A percentile compares a stretch with the other conserved stretches of the same genome.
Conservation (phyloP, 2,329 filamentous ascomycete genomes). For the Tolypocladium paradoxum region DNA sequence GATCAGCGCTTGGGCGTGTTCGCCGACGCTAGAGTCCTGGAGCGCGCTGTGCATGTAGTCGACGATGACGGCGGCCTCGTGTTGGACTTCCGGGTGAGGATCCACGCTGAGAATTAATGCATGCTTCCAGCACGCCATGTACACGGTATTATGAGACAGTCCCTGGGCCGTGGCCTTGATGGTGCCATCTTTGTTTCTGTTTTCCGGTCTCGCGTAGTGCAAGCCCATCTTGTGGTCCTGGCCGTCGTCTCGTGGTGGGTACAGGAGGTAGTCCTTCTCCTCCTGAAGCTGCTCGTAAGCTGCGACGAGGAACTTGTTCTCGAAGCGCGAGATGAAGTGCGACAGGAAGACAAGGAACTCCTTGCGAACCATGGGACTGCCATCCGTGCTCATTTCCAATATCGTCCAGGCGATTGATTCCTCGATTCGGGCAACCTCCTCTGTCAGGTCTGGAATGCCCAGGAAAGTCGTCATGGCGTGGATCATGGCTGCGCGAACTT, state of each 20-base stretch:
- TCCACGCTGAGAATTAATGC: slow-evolving; percentile 84
- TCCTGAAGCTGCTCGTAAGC: slow-evolving; percentile 85
- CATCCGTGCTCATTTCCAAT: slow-evolving; percentile 85
- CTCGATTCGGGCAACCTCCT: slow-evolving; percentile 83
- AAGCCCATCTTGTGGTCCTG: slow-evolving; percentile 51
- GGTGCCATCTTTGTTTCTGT: slow-evolving; percentile 45
- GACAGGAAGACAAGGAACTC: slow-evolving; percentile 92
- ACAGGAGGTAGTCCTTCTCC: slow-evolving; percentile 60
- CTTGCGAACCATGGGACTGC: slow-evolving; percentile 86
- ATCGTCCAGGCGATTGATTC: slow-evolving; percentile 83
- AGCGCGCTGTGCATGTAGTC: slow-evolving; percentile 76
- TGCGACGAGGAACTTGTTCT: slow-evolving; percentile 83
- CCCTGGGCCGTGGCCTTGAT: slow-evolving; percentile 47
- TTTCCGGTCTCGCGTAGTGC: slow-evolving; percentile 47
- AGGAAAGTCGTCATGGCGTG: slow-evolving; percentile 91
- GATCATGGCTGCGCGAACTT: slow-evolving; percentile 87
- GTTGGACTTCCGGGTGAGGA: slow-evolving; percentile 85
- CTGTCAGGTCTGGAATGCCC: slow-evolving; percentile 83
- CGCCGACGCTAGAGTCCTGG: slow-evolving; percentile 64
- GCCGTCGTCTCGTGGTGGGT: slow-evolving; percentile 43
- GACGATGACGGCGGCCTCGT: slow-evolving; percentile 72
- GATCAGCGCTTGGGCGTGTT: slow-evolving; percentile 59
- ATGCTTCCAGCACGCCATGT: slow-evolving; percentile 90
- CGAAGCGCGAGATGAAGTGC: slow-evolving; percentile 78
- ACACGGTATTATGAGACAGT: slow-evolving; percentile 78